phyloP scores from a whole-genome alignment of 1,284 basidiomycete species.

The Trichosporon inkin region DNA sequence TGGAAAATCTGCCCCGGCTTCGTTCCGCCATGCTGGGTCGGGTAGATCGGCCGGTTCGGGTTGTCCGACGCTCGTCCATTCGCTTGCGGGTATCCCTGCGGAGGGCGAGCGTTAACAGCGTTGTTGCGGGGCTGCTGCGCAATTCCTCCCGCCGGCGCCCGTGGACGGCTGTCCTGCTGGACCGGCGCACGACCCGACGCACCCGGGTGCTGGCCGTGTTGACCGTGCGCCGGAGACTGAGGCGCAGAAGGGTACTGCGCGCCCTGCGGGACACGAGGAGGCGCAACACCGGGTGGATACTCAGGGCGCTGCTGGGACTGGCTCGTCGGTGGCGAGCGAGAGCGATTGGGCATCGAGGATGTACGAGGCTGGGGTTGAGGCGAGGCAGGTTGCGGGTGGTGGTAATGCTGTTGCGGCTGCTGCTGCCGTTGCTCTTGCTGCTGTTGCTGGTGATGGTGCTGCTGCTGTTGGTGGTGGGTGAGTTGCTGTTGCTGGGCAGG shows the following conservation, averaged over 20 bases:
- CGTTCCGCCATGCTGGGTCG: conserved; percentile 25
- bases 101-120: conserved; percentile 2
- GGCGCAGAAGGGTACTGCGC: background rate
- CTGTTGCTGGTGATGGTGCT: conserved; percentile 22
- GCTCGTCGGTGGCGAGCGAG: conserved; percentile 20
- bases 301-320: conserved; percentile 17
- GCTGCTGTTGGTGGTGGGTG: background rate
- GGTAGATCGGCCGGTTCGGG: conserved; percentile 16
- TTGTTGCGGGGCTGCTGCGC: conserved; percentile 8
- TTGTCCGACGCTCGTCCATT: conserved; percentile 10
- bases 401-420: conserved; percentile 8
- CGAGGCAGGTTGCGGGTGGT: conserved; percentile 12
- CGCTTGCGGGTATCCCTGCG: conserved; percentile 9
- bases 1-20: conserved; percentile 50
- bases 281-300: conserved; percentile 19
- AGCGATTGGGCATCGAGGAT: conserved; percentile 15
- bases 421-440: background rate
- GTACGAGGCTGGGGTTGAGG: conserved; percentile 14
- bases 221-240: conserved; percentile 9
- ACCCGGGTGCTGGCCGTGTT: conserved; percentile 4
- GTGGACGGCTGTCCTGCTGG: background rate
- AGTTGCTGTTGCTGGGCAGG: conserved; percentile 4
- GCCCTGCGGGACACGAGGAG: conserved; percentile 12
- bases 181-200: conserved; percentile 2
- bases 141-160: conserved; percentile 11